Conservation (phyloP, 352 stramenopile species). For the Globisporangium yorkense region DNA sequence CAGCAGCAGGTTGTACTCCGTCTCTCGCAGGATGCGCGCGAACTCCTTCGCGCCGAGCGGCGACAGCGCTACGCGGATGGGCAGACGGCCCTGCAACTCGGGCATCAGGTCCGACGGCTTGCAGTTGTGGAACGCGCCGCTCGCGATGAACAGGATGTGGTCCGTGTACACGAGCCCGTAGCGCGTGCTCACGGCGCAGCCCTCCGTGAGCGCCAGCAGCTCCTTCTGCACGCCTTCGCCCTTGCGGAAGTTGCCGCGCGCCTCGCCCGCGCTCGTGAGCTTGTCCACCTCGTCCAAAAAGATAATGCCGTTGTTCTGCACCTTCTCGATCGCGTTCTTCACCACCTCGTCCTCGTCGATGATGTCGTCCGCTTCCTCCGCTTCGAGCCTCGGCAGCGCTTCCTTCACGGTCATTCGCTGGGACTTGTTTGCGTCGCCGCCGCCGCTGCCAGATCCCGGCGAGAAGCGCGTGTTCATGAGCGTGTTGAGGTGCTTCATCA, state of each 20-base stretch:
- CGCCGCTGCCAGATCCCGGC: conserved; percentile 6
- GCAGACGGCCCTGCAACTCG: conserved; percentile 96
- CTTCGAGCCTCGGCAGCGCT: conserved; percentile 59
- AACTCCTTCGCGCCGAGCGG: conserved; percentile 96
- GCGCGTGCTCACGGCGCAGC: conserved; percentile 93
- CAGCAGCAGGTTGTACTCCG: conserved; percentile 92
- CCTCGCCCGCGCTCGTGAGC: conserved; percentile 89
- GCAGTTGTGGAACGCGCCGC: conserved; percentile 94
- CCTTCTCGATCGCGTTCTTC: conserved; percentile 71
- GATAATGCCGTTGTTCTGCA: conserved; percentile 98
- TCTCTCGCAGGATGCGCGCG: conserved; percentile 97
- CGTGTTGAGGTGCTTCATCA: conserved; percentile 72
- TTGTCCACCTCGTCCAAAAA: conserved; percentile 99
- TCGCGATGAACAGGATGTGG: conserved; percentile 98
- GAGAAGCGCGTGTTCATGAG: conserved; percentile 54
- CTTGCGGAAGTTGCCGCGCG: conserved; percentile 83
- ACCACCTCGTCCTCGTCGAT: conserved; percentile 76
- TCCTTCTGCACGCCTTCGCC: conserved; percentile 98
- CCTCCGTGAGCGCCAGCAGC: conserved; percentile 97
- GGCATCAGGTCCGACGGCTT: conserved; percentile 98
- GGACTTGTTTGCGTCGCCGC: conserved; percentile 20
- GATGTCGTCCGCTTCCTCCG: conserved; percentile 66
- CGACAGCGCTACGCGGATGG: conserved; percentile 97
- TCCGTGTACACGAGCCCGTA: conserved; percentile 95
- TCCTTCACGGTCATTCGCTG: conserved; percentile 73